phyloP scores from a whole-genome alignment of 176 grass and related monocot species.

The Lolium rigidum region DNA sequence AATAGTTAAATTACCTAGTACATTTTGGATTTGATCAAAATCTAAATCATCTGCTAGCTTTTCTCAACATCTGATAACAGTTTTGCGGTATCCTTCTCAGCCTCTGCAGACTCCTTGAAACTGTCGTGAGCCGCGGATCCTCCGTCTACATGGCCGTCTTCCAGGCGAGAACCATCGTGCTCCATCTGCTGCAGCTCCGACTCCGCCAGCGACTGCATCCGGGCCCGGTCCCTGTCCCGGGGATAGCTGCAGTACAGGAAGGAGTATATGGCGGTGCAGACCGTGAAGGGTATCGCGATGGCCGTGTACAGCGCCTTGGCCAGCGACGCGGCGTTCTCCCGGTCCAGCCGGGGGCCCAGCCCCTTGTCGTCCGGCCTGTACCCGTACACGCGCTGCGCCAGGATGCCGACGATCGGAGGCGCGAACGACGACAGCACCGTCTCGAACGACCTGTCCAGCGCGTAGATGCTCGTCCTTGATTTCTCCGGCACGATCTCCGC shows the following conservation, averaged over 20 bases:
- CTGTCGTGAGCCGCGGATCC: constrained; percentile 8
- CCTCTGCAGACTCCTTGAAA: constrained; percentile 27
- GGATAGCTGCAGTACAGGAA: constrained; percentile 89
- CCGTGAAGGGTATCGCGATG: constrained; percentile 65
- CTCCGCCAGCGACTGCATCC: constrained; percentile 70
- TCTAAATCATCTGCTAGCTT: too few species aligned
- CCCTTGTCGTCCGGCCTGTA: constrained; percentile 60
- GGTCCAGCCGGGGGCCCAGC: constrained; percentile 43
- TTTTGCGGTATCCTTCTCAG: constrained; percentile 58
- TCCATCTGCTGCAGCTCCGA: constrained; percentile 81
- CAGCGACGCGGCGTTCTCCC: constrained; percentile 73
- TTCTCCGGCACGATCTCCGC: constrained; percentile 91
- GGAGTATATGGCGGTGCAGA: constrained; percentile 81
- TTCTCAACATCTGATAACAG: constrained; percentile 26
- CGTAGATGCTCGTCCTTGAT: constrained; percentile 89
- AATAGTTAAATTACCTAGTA: too few species aligned
- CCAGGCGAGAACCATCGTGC: constrained; percentile 33
- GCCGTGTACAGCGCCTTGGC: constrained; percentile 87
- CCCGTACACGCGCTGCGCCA: constrained; percentile 73
- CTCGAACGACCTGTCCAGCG: constrained; percentile 80
- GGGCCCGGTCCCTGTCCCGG: constrained; percentile 76
- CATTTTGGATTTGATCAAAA: too few species aligned
- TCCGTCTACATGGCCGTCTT: constrained; percentile 30
- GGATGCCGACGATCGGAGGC: constrained; percentile 71
- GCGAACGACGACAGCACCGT: constrained; percentile 82